Evolutionary conservation across 805 yeast species (phyloP).

Genomic region (Candida chauliodis): DNA sequence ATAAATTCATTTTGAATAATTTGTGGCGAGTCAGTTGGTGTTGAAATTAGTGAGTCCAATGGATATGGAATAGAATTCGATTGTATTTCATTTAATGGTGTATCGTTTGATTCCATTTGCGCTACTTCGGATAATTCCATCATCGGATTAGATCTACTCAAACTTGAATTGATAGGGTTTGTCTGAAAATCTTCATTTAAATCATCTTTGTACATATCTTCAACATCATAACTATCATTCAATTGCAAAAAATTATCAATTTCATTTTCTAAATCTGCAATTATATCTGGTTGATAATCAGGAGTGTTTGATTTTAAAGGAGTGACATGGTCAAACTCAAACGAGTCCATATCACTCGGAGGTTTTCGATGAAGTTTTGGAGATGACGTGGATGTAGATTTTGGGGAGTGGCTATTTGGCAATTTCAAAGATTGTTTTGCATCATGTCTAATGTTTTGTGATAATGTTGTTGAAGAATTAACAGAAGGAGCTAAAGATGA

Average conservation of each 20-base stretch:
- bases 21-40: constrained; percentile 5
- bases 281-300: constrained; percentile 17
- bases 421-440: background rate
- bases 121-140: background rate
- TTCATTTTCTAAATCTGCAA: constrained; percentile 21
- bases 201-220: background rate
- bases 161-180: background rate
- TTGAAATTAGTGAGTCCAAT: constrained; percentile 1
- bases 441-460: background rate
- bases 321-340: background rate
- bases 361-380: constrained; percentile 5
- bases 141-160: background rate
- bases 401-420: background rate
- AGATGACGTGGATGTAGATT: background rate
- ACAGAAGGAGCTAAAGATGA: background rate
- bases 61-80: constrained; percentile 4
- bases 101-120: background rate
- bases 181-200: background rate
- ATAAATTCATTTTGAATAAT: constrained; percentile 6
- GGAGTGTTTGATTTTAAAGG: constrained; percentile 4
- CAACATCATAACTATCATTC: constrained; percentile 6
- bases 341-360: constrained; percentile 8
- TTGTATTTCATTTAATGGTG: background rate
- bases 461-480: background rate
- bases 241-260: constrained; percentile 18